Conservation (phyloP, 2,329 filamentous ascomycete genomes). For the Aureobasidium uvarum region DNA sequence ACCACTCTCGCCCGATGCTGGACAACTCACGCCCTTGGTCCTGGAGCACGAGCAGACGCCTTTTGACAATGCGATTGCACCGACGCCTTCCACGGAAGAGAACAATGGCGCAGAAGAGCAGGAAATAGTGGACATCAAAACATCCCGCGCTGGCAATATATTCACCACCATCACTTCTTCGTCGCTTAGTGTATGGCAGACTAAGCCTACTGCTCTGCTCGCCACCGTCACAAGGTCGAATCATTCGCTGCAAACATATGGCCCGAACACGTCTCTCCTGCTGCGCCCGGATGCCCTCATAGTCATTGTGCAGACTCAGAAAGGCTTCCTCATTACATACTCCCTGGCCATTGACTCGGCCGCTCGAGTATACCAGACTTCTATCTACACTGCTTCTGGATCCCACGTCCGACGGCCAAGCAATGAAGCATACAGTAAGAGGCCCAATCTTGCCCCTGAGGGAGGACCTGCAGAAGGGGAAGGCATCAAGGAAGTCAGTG, state of each 20-base stretch:
- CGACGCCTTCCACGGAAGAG: not conserved
- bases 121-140: conserved; percentile 68
- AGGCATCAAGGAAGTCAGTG: conserved; percentile 79
- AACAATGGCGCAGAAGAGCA: conserved; percentile 25
- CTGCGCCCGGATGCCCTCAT: conserved; percentile 90
- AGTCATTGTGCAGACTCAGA: conserved; percentile 80
- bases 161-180: conserved; percentile 86
- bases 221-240: conserved; percentile 80
- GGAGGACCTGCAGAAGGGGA: conserved; percentile 74
- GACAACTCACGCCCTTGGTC: conserved; percentile 17
- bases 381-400: conserved; percentile 60
- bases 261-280: conserved; percentile 77
- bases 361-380: conserved; percentile 79
- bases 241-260: conserved; percentile 77
- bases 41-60: conserved; percentile 9
- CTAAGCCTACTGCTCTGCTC: conserved; percentile 84
- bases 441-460: conserved; percentile 35
- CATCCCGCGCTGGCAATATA: conserved; percentile 74
- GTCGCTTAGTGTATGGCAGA: conserved; percentile 94
- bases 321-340: conserved; percentile 91
- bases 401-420: conserved; percentile 53
- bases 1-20: conserved; percentile 20
- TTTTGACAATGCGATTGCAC: not conserved
- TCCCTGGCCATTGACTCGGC: conserved; percentile 81
- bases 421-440: conserved; percentile 37